Percentiles rank a stretch among this genome's conserved stretches.
phyloP scores from a whole-genome alignment of 106 monocot genomes.

The Dendrobium officinale region DNA sequence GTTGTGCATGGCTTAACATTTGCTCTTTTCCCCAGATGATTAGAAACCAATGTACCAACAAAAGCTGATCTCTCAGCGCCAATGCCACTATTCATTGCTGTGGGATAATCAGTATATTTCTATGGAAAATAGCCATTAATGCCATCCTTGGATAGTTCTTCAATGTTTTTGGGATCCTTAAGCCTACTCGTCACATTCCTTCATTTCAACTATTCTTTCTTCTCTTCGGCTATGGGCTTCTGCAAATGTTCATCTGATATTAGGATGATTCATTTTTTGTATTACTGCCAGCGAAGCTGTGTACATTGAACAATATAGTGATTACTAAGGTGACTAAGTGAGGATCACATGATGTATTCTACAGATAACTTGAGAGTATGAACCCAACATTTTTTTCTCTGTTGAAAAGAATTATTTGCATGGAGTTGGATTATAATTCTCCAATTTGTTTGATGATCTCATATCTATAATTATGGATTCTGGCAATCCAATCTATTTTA shows the following conservation, averaged over 20 bases:
- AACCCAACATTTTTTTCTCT: no score
- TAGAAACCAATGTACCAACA: background rate
- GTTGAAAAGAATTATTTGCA: no score
- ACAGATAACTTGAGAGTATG: no score
- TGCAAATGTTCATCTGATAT: no score
- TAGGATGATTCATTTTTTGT: background rate
- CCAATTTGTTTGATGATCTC: no score
- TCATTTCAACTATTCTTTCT: no score
- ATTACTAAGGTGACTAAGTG: no score
- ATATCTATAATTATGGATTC: no score
- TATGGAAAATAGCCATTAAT: background rate
- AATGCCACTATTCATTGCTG: background rate
- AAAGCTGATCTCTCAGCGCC: background rate
- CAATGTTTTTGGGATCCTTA: background rate
- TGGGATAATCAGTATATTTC: background rate
- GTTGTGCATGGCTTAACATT: background rate
- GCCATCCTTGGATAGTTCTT: background rate
- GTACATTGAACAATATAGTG: background rate
- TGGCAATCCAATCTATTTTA: no score
- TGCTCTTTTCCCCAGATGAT: background rate
- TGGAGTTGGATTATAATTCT: no score
- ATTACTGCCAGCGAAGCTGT: background rate
- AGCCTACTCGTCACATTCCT: background rate
- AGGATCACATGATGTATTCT: no score
- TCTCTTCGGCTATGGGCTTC: no score